These are phyloP conservation scores for Phytophthora pinifolia DNA, from an alignment of 352 stramenopile species.

Conservation along the genomic window DNA sequence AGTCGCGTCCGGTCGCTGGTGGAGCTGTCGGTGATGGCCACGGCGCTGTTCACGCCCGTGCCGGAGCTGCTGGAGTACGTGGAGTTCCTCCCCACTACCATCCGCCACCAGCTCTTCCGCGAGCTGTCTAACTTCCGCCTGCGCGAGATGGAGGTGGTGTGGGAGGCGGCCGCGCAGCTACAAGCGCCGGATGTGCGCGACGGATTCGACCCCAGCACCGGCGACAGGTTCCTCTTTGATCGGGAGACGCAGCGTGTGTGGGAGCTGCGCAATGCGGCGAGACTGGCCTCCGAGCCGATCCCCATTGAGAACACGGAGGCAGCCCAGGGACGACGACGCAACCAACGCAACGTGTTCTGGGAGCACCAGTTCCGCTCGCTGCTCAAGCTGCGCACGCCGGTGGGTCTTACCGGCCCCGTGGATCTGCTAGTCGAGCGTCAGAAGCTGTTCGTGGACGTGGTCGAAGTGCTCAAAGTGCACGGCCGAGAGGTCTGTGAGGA, in stretches of 20 bases:
- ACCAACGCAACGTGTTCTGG: conserved; percentile 50
- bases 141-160: conserved; percentile 49
- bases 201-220: conserved; percentile 19
- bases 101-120: conserved; percentile 45
- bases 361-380: conserved; percentile 56
- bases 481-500: conserved; percentile 55
- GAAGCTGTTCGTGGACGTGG: conserved; percentile 57
- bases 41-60: conserved; percentile 35
- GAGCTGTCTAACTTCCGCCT: conserved; percentile 44
- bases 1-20: conserved; percentile 27
- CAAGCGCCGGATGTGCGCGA: conserved; percentile 16
- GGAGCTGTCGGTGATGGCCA: conserved; percentile 31
- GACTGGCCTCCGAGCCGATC: conserved; percentile 10
- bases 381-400: conserved; percentile 35
- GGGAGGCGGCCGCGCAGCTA: conserved; percentile 21
- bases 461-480: conserved; percentile 60
- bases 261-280: conserved; percentile 19
- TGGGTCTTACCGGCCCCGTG: background rate
- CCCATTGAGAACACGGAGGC: conserved; percentile 20
- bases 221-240: conserved; percentile 43
- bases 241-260: conserved; percentile 37
- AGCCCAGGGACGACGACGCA: conserved; percentile 30
- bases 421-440: conserved; percentile 9
- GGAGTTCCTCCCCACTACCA: conserved; percentile 40
- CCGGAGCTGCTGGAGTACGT: conserved; percentile 42